Base-by-base conservation (phyloP, 768 basidiomycete genomes). In the Boletellus sp. region DNA sequence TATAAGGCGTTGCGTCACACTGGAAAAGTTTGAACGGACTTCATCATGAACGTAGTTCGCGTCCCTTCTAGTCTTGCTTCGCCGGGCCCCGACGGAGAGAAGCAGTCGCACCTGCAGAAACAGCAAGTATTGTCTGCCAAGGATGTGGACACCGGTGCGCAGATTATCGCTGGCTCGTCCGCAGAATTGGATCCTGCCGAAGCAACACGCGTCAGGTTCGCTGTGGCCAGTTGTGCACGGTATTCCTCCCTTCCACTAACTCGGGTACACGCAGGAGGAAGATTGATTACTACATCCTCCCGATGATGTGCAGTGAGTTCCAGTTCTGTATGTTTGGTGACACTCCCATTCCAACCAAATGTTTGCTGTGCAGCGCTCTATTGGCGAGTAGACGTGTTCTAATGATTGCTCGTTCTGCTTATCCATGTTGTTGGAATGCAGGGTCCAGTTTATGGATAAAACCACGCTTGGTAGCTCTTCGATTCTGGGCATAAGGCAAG, bases 371-470 rank as follows among this genome's bases (percentile, higher is more conserved):
- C 46, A 83, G 83, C 71, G 23, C 74, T 83, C 32, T 84, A 82
- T 55, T 81, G 74, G 80, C 83, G 57, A 31, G 44, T 9, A 11
- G 28, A 12, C 11, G 12, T 11, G 7, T 19, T 45, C 4, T 13
- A 1, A 4, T 16, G 19, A 11, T 7, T 11, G 19, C 12, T 3
- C 3, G 6, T 32, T 16, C 8, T 20, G 6, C 6, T 40, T 10
- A 43, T 32, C 33, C 4, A 43, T 15, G 13, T 22, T 26, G 3
- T 16, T 22, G 46, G 37, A 13, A 20, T 8, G n/a, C 51, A 82
- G 85, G 78, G 75, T 88, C n/a, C 85, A 87, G 60, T 87, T 82
- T 52, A 87, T 87, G 82, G 86, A 87, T 54, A 87, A 87, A 67
- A 83, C 80, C 0, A 88, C 85, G 0, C 70, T 87, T 4, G 85